These are phyloP conservation scores for Zymoseptoria passerinii DNA, from an alignment of 2,329 filamentous ascomycete species.

Conservation along the genomic window DNA sequence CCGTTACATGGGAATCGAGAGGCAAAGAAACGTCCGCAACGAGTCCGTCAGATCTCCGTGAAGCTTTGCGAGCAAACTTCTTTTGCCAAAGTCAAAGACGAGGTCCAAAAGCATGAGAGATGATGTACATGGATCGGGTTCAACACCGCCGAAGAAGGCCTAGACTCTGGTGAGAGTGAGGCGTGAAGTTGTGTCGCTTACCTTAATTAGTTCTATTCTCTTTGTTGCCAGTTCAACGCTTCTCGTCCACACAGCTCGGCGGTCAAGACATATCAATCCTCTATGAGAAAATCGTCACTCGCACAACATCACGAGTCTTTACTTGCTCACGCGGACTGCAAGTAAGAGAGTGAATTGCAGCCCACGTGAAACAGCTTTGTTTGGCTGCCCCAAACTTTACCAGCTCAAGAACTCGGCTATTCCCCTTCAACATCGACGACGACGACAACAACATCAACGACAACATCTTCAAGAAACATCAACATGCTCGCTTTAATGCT, in stretches of 20 bases:
- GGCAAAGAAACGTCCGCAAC: too few relatives aligned
- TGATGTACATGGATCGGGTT: neutral
- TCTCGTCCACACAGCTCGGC: neutral
- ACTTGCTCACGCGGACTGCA: neutral
- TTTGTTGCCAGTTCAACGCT: neutral
- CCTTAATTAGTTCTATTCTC: neutral
- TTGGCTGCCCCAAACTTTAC: neutral
- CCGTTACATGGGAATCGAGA: too few relatives aligned
- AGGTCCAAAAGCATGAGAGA: neutral
- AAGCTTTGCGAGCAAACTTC: neutral
- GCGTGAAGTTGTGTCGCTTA: neutral
- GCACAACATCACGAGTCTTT: neutral
- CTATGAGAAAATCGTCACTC: neutral
- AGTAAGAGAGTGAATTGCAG: neutral
- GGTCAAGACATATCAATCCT: neutral
- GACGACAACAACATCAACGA: neutral
- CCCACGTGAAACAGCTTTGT: neutral
- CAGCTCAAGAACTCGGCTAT: neutral
- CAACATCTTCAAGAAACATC: neutral
- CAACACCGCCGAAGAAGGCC: neutral
- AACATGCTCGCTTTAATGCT: constrained; percentile 1
- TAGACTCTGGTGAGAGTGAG: neutral
- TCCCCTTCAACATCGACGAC: neutral
- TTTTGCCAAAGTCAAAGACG: neutral
- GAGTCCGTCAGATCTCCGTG: too few relatives aligned